Evolutionary conservation across 164 flowering plant genomes (phyloP).

Genomic region (Magnolia officinalis): DNA sequence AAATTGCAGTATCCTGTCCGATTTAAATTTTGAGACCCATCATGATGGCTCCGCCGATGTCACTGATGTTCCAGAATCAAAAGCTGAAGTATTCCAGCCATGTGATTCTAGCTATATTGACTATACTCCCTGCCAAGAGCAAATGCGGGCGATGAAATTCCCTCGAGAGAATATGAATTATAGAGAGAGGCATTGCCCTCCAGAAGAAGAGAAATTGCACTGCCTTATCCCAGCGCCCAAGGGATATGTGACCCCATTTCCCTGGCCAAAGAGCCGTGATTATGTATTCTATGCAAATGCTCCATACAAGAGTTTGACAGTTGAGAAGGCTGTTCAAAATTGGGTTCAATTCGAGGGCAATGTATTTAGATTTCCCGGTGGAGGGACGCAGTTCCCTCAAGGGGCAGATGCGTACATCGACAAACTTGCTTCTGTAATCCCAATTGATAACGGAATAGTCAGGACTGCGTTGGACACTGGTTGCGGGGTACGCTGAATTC

Average conservation of each 20-base stretch:
- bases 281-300: conserved; percentile 92
- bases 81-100: conserved; percentile 38
- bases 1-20: conserved; percentile 52
- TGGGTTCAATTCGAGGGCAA: conserved; percentile 93
- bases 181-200: conserved; percentile 88
- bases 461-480: conserved; percentile 94
- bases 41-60: conserved; percentile 46
- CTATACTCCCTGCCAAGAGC: conserved; percentile 94
- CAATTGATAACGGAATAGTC: conserved; percentile 72
- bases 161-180: conserved; percentile 79
- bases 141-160: conserved; percentile 76
- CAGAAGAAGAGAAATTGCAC: conserved; percentile 53
- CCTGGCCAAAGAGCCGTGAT: conserved; percentile 95
- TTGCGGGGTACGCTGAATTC: conserved; percentile 65
- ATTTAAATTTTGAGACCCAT: conserved; percentile 72
- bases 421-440: conserved; percentile 76
- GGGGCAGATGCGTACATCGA: conserved; percentile 89
- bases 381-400: conserved; percentile 92
- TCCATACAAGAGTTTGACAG: conserved; percentile 83
- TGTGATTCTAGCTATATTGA: conserved; percentile 57
- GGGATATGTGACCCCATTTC: conserved; percentile 86
- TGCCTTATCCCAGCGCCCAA: conserved; percentile 91
- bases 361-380: conserved; percentile 90
- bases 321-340: conserved; percentile 93
- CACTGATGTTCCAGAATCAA: conserved; percentile 37